A percentile compares a stretch with the other conserved stretches of the same genome.
Conservation (phyloP, 2,329 filamentous ascomycete species). For the Metarhizium album region DNA sequence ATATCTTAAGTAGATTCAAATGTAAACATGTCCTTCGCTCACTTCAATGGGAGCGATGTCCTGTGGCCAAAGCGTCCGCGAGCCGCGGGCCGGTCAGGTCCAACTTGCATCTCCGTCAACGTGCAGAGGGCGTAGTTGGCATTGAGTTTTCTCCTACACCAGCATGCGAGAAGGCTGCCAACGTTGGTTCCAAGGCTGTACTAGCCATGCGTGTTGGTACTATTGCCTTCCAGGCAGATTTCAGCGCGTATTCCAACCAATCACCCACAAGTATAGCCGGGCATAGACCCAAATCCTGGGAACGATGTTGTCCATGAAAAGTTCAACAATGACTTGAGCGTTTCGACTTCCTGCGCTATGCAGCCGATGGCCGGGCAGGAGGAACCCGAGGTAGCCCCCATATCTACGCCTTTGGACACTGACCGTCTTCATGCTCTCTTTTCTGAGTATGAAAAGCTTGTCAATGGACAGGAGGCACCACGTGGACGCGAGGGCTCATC, state of each 20-base stretch:
- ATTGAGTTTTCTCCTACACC: neutral
- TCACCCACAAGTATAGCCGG: neutral
- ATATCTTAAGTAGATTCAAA: too few relatives aligned
- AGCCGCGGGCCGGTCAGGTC: too few relatives aligned
- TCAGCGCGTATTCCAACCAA: neutral
- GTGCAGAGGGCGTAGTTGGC: neutral
- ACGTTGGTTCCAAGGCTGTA: neutral
- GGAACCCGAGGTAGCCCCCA: neutral
- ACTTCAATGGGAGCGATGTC: too few relatives aligned
- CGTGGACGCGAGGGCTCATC: neutral
- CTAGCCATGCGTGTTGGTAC: neutral
- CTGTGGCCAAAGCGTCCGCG: too few relatives aligned
- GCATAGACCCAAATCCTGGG: neutral
- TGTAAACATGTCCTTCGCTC: too few relatives aligned
- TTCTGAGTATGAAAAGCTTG: slow-evolving; percentile 1
- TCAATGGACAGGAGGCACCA: neutral
- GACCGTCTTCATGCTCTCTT: slow-evolving; percentile 1
- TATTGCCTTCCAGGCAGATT: neutral
- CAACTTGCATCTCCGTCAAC: neutral
- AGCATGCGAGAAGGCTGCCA: neutral
- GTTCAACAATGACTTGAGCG: neutral
- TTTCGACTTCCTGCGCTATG: neutral
- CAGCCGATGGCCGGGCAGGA: neutral
- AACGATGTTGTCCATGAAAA: neutral
- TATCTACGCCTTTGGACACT: neutral